A percentile compares a stretch with the other conserved stretches of the same genome.
Evolutionary conservation across 2,329 filamentous ascomycete species (phyloP).

Genomic region (Talaromyces verruculosus): DNA sequence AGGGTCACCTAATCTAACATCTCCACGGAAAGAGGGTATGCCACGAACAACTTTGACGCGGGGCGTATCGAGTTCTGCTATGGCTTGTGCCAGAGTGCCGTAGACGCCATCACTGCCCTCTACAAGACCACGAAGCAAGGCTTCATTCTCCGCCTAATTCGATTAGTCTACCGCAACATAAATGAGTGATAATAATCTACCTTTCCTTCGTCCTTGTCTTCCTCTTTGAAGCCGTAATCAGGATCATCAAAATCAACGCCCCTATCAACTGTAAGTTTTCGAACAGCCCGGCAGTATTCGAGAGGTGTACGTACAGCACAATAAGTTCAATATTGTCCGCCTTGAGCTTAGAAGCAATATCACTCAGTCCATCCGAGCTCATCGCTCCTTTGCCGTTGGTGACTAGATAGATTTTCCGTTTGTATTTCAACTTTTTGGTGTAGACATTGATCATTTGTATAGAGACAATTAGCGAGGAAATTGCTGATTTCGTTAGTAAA

Average conservation of each 20-base stretch:
- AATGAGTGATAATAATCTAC: slow-evolving; percentile 38
- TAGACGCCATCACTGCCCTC: slow-evolving; percentile 70
- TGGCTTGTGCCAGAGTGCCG: slow-evolving; percentile 83
- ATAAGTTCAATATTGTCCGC: slow-evolving; percentile 73
- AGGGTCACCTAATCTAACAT: slow-evolving; percentile 75
- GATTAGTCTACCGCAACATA: not conserved
- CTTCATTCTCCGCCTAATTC: slow-evolving; percentile 67
- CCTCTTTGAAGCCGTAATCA: slow-evolving; percentile 89
- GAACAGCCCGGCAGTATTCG: not conserved
- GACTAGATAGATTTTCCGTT: slow-evolving; percentile 76
- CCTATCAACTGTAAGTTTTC: slow-evolving; percentile 47
- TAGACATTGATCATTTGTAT: slow-evolving; percentile 79
- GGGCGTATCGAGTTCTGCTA: slow-evolving; percentile 75
- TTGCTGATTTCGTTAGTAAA: slow-evolving; percentile 40
- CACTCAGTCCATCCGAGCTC: slow-evolving; percentile 67
- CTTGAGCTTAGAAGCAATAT: slow-evolving; percentile 73
- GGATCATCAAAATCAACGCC: slow-evolving; percentile 92
- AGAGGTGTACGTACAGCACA: slow-evolving; percentile 62
- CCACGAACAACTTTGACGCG: slow-evolving; percentile 73
- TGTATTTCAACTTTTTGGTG: slow-evolving; percentile 80
- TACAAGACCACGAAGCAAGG: slow-evolving; percentile 62
- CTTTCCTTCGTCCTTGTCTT: slow-evolving; percentile 74
- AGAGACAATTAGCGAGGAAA: slow-evolving; percentile 84
- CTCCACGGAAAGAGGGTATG: slow-evolving; percentile 75
- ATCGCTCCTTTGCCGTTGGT: slow-evolving; percentile 77